A percentile compares a stretch with the other conserved stretches of the same genome.
Evolutionary conservation across 2,329 filamentous ascomycete genomes (phyloP).

Genomic region (Fusarium dlaminii): DNA sequence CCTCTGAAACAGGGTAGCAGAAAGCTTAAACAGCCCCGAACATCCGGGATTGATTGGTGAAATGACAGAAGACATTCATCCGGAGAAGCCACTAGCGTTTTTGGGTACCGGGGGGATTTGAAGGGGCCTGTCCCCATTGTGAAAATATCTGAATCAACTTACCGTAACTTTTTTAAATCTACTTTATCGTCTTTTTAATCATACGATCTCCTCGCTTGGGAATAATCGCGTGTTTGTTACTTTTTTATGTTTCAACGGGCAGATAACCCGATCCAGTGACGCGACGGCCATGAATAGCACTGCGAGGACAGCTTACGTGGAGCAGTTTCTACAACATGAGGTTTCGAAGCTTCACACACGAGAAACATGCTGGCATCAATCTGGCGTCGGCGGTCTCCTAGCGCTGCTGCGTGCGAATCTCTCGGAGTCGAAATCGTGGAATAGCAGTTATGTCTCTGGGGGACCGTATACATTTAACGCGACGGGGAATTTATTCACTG

Average conservation of each 20-base stretch:
- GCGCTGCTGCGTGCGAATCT: neutral
- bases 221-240: neutral
- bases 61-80: neutral
- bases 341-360: neutral
- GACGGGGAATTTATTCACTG: neutral
- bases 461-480: neutral
- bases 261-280: neutral
- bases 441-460: neutral
- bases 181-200: neutral
- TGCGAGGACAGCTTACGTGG: neutral
- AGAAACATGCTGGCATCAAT: slow-evolving; percentile 10
- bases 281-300: neutral
- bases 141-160: neutral
- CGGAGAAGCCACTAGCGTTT: neutral
- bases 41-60: neutral
- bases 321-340: slow-evolving; percentile 4
- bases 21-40: neutral
- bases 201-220: neutral
- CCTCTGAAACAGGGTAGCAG: neutral
- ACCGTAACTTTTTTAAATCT: neutral
- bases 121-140: neutral
- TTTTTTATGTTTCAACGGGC: neutral
- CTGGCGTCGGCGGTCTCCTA: neutral
- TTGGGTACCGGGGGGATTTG: neutral
- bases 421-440: neutral